phyloP scores from a whole-genome alignment of 225 moss, liverwort and hornwort species.

The Physcomitrium patens region DNA sequence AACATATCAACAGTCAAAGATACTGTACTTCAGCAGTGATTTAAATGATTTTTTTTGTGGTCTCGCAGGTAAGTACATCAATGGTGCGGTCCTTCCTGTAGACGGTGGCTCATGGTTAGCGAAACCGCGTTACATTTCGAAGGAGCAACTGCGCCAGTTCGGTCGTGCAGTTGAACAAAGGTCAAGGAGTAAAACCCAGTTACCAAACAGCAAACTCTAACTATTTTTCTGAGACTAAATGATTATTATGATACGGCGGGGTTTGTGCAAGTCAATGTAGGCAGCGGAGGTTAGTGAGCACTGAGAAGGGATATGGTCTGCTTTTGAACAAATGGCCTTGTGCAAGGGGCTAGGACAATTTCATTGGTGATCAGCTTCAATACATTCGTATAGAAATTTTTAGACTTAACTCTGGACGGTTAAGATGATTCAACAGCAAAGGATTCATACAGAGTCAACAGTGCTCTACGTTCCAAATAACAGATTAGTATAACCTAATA shows the following conservation, averaged over 20 bases:
- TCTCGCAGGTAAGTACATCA: conserved; percentile 67
- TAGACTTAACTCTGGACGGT: no score
- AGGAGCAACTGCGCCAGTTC: conserved; percentile 62
- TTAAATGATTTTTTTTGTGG: conserved; percentile 8
- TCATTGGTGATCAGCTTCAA: no score
- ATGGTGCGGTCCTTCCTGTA: conserved; percentile 70
- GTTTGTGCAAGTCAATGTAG: conserved; percentile 1
- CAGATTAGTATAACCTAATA: no score
- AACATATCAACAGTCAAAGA: not conserved
- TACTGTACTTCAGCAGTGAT: not conserved
- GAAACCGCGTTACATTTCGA: conserved; percentile 53
- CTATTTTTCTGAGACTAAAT: not conserved
- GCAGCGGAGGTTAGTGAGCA: conserved; percentile 16
- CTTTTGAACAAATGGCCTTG: not conserved
- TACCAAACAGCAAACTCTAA: conserved; percentile 71
- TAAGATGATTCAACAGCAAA: no score
- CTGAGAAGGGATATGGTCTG: no score
- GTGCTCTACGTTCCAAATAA: no score
- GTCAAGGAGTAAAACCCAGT: conserved; percentile 42
- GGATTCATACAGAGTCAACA: no score
- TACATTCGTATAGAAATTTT: no score
- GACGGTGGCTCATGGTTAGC: conserved; percentile 78
- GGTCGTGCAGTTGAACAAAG: conserved; percentile 74
- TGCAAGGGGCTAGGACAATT: not conserved
- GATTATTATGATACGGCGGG: not conserved